phyloP scores from a whole-genome alignment of 2,329 filamentous ascomycete species.

The Colletotrichum orchidophilum region DNA sequence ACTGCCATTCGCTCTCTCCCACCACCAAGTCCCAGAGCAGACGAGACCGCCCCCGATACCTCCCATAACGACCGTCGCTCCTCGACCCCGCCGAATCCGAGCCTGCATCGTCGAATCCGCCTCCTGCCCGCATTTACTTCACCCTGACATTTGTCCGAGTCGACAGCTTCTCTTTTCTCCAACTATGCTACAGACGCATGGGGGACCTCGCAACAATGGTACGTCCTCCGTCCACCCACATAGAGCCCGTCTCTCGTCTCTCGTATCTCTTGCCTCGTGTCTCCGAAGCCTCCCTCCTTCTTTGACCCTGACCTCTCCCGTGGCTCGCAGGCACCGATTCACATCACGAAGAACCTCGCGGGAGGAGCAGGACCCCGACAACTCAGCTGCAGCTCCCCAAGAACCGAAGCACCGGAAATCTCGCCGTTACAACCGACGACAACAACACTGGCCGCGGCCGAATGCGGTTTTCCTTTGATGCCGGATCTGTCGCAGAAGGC shows the following conservation, averaged over 20 bases:
- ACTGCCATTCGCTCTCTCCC: conserved; percentile 11
- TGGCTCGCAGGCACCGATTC: conserved; percentile 51
- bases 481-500: conserved; percentile 59
- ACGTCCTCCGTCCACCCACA: conserved; percentile 34
- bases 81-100: conserved; percentile 34
- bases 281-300: conserved; percentile 15
- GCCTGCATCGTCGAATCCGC: conserved; percentile 32
- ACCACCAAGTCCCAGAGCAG: conserved; percentile 1
- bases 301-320: conserved; percentile 35
- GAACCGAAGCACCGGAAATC: conserved; percentile 73
- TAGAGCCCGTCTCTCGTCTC: background rate
- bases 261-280: background rate
- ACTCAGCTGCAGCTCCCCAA: conserved; percentile 65
- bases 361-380: conserved; percentile 53
- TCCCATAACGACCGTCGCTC: conserved; percentile 12
- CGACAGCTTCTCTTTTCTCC: conserved; percentile 33
- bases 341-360: conserved; percentile 51
- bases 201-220: conserved; percentile 52
- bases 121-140: conserved; percentile 21
- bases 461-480: conserved; percentile 82
- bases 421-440: conserved; percentile 56
- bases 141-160: conserved; percentile 15
- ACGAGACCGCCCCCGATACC: conserved; percentile 19
- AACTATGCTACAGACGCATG: conserved; percentile 56
- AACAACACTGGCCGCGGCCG: conserved; percentile 64